These are phyloP conservation scores for Phlebiopsis flavidoalba DNA, from an alignment of 768 basidiomycete species.

Conservation along the genomic window DNA sequence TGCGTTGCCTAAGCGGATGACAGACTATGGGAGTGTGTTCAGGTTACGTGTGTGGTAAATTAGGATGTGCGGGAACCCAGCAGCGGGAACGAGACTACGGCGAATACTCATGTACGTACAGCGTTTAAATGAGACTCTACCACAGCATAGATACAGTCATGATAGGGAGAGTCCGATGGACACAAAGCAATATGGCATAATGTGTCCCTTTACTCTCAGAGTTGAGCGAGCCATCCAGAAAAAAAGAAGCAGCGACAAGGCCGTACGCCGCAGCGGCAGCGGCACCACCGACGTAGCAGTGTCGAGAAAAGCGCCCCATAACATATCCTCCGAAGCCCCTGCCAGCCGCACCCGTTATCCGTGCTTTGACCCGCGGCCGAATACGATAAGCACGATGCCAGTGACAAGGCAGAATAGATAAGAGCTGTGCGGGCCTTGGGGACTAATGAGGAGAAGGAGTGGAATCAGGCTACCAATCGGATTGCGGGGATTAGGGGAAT, in stretches of 20 bases:
- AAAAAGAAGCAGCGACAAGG: conserved; percentile 47
- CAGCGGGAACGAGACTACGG: no score
- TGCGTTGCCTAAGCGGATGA: not conserved
- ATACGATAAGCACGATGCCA: conserved; percentile 79
- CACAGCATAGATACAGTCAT: not conserved
- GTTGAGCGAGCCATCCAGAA: conserved; percentile 40
- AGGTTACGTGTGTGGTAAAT: no score
- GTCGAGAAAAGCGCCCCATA: conserved; percentile 87
- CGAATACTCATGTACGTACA: no score
- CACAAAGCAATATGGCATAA: not conserved
- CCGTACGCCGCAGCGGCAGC: conserved; percentile 77
- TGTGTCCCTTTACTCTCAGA: not conserved
- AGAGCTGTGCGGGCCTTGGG: conserved; percentile 60
- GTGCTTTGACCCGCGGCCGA: conserved; percentile 89
- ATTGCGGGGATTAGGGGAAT: not conserved
- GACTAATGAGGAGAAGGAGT: conserved; percentile 24
- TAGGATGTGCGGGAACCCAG: no score
- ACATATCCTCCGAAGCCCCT: conserved; percentile 61
- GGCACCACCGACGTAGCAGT: conserved; percentile 80
- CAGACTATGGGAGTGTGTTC: not conserved
- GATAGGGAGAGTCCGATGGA: not conserved
- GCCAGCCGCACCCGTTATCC: conserved; percentile 76
- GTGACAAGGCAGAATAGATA: conserved; percentile 74
- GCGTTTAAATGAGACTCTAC: not conserved
- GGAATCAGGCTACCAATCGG: not conserved